Base-by-base conservation (phyloP, 257 asterid species). In the Anisodus acutangulus region DNA sequence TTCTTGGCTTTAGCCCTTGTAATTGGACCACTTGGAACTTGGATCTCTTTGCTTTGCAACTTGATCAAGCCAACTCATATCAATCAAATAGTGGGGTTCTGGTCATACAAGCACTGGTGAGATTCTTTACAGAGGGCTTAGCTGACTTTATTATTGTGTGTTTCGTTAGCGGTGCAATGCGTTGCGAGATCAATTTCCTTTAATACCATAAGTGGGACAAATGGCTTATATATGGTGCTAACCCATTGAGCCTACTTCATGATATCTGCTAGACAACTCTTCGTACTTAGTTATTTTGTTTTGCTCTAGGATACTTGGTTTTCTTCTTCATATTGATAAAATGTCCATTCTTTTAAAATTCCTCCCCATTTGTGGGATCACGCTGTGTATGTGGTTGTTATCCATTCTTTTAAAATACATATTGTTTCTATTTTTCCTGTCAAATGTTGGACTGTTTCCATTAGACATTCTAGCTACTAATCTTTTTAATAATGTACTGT, bases 401-500 rank as follows among this genome's bases (percentile, higher is more conserved):
- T 22, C 41, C 10, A 6, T 74, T 49, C 59, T 22, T 72, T 22
- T 74, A 49, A 31, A 49, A 35, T 74, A 49, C 43, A 19, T 19
- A 49, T 51, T 47, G n/a, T 22, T 22, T 74, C 80, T 49, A 19
- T 74, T 49, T 69, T 74, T 6, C 45, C 80, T 19, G 6, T 43
- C 70, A 64, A 22, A 6, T 69, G 41, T 76, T 66, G 45, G 80
- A 78, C 79, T 87, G 66, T 37, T 26, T 26, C 19, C 10, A 45
- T 31, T 68, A 68, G 63, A 78, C 68, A 11, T 80, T 64, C 78
- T 67, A 17, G 84, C 49, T 83, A 51, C 83, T 49, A 35, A 37
- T 74, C 88, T 39, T 70, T 51, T 39, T 68, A 55, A 82, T 82
- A 55, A 85, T 81, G 83, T 49, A 35, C 35, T 49, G 43, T 49